Conservation (phyloP, 2,329 filamentous ascomycete species). For the Fusarium sp. region DNA sequence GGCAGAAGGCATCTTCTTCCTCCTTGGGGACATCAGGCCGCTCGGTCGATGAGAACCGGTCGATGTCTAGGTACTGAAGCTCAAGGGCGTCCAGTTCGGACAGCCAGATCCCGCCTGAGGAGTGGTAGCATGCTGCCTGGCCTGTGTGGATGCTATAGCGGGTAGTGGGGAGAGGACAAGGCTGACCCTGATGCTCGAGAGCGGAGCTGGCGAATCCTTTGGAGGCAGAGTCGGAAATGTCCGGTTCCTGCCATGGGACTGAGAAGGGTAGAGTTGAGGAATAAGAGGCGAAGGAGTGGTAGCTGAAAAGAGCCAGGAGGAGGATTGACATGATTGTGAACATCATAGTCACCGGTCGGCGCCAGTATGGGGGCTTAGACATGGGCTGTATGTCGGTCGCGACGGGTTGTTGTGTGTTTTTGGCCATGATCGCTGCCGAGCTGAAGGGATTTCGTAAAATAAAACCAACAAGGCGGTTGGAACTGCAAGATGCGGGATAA, state of each 20-base stretch:
- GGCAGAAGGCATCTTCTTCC: conserved; percentile 22
- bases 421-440: conserved; percentile 1
- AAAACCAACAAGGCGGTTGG: not conserved
- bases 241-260: conserved; percentile 11
- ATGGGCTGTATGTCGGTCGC: not conserved
- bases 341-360: not conserved
- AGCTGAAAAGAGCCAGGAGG: not conserved
- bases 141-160: conserved; percentile 18
- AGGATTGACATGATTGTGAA: not conserved
- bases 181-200: conserved; percentile 13
- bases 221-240: conserved; percentile 10
- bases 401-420: not conserved
- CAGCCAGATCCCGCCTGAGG: conserved; percentile 22
- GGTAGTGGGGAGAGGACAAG: conserved; percentile 20
- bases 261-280: conserved; percentile 10
- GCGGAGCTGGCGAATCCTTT: conserved; percentile 3
- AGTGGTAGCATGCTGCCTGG: conserved; percentile 20
- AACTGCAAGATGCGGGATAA: not conserved
- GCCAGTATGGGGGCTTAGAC: not conserved
- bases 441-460: not conserved
- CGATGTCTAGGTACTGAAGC: conserved; percentile 20
- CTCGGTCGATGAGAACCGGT: conserved; percentile 24
- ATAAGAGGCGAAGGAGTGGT: conserved; percentile 11
- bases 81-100: conserved; percentile 22
- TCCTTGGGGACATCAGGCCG: conserved; percentile 14